Percentiles rank a stretch among this genome's conserved stretches.
These are phyloP conservation scores for Helenozyma baotianmanensis DNA, from an alignment of 805 yeast species.

Conservation along the genomic window DNA sequence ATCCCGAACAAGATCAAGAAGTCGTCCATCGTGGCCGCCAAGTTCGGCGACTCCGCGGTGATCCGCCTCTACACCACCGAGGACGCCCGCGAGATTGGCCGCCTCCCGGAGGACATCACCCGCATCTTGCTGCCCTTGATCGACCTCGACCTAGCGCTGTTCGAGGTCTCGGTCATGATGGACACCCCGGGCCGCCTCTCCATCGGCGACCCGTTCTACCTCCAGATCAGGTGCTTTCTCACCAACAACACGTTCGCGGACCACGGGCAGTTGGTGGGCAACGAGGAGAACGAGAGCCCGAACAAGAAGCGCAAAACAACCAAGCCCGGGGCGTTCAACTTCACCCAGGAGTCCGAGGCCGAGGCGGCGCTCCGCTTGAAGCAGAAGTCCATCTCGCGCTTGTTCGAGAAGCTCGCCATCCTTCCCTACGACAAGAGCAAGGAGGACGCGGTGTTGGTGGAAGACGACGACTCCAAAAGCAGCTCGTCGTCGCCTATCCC, in stretches of 20 bases:
- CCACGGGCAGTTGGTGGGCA: conserved; percentile 5
- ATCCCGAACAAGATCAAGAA: conserved; percentile 22
- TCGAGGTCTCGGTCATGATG: conserved; percentile 55
- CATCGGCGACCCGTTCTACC: conserved; percentile 70
- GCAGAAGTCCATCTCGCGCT: conserved; percentile 49
- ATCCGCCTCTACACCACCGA: conserved; percentile 28
- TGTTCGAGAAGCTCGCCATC: conserved; percentile 51
- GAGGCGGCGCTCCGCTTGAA: conserved; percentile 50
- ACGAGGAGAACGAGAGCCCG: conserved; percentile 6
- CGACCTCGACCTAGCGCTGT: conserved; percentile 48
- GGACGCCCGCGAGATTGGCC: conserved; percentile 59
- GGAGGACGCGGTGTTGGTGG: background rate
- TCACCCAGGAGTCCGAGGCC: conserved; percentile 44
- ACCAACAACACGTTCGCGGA: conserved; percentile 32
- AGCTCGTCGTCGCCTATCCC: conserved; percentile 5
- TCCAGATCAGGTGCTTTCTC: conserved; percentile 66
- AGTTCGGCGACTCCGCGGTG: conserved; percentile 26
- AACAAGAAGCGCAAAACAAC: conserved; percentile 17
- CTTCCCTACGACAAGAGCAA: conserved; percentile 15
- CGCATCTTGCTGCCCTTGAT: conserved; percentile 60
- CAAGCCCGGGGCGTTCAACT: conserved; percentile 18
- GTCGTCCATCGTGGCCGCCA: conserved; percentile 13
- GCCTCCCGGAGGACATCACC: conserved; percentile 69
- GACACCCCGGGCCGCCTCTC: conserved; percentile 52
- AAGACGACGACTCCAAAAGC: conserved; percentile 6